Percentiles rank a stretch among this genome's conserved stretches.
These are phyloP conservation scores for Limonomyces culmigenus DNA, from an alignment of 1,284 basidiomycete genomes.

Conservation along the genomic window DNA sequence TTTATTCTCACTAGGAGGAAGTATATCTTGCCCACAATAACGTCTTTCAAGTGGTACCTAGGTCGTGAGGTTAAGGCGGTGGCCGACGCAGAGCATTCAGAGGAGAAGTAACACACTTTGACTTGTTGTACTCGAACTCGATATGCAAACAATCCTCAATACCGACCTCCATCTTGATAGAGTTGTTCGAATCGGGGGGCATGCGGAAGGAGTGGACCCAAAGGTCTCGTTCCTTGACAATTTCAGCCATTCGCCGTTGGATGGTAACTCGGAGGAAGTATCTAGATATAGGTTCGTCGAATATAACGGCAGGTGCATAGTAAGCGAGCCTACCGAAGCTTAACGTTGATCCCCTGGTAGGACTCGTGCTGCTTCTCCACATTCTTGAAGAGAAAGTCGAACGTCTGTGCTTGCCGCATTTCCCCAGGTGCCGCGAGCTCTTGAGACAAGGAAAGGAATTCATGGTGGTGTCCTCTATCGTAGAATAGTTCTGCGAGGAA, in stretches of 20 bases:
- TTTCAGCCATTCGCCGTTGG: conserved; percentile 82
- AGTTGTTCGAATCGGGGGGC: conserved; percentile 94
- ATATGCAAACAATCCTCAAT: conserved; percentile 98
- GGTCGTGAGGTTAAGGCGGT: background rate
- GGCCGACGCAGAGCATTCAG: background rate
- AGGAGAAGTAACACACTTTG: conserved; percentile 49
- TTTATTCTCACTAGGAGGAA: conserved; percentile 98
- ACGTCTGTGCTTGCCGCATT: conserved; percentile 87
- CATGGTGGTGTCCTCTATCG: conserved; percentile 93
- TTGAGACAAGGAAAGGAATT: conserved; percentile 91
- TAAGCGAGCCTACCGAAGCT: conserved; percentile 53
- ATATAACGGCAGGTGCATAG: background rate
- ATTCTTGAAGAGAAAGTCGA: conserved; percentile 96
- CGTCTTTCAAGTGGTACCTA: conserved; percentile 97
- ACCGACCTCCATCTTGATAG: conserved; percentile 99
- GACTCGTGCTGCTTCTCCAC: conserved; percentile 99
- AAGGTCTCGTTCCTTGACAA: conserved; percentile 81
- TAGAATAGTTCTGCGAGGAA: conserved; percentile 73
- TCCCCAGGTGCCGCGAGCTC: conserved; percentile 91
- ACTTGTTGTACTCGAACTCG: conserved; percentile 99
- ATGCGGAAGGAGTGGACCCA: conserved; percentile 99
- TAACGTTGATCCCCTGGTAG: conserved; percentile 97
- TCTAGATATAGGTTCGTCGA: conserved; percentile 21
- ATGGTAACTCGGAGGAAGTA: conserved; percentile 92
- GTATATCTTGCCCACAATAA: conserved; percentile 99